Percentiles rank a stretch among this genome's conserved stretches.
Evolutionary conservation across 2,329 filamentous ascomycete species (phyloP).

Genomic region (Lasiodiplodia citricola): DNA sequence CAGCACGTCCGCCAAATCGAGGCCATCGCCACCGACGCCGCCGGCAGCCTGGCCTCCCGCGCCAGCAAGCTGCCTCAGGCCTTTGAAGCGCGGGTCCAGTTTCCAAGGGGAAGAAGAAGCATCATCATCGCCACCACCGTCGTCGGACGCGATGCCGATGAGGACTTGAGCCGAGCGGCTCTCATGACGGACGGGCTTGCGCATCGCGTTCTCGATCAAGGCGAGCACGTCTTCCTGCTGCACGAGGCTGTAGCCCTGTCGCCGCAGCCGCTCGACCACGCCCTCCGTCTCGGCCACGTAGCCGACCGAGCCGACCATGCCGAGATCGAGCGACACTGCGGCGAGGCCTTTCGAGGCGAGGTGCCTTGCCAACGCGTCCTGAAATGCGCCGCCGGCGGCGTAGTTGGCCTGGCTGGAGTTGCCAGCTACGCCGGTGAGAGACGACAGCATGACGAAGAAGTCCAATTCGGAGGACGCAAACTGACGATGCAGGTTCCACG

Average conservation of each 20-base stretch:
- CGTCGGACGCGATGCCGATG: neutral
- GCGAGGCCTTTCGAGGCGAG: neutral
- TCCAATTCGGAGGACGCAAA: conserved; percentile 9
- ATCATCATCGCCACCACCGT: neutral
- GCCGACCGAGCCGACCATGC: conserved; percentile 49
- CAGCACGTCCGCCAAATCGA: neutral
- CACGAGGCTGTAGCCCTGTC: neutral
- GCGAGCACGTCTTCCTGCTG: neutral
- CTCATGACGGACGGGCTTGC: no score
- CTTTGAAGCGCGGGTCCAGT: neutral
- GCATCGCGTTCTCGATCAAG: neutral
- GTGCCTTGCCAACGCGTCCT: conserved; percentile 32
- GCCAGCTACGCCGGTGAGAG: conserved; percentile 15
- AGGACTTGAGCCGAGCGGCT: neutral
- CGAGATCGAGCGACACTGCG: conserved; percentile 42
- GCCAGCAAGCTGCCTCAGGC: neutral
- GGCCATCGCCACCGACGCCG: neutral
- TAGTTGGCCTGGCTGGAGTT: conserved; percentile 26
- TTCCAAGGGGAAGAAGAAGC: neutral
- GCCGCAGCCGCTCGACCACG: neutral
- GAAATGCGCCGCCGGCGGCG: conserved; percentile 33
- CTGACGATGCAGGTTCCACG: conserved; percentile 35
- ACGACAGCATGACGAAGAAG: conserved; percentile 27
- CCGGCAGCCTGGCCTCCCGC: no score
- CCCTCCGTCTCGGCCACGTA: conserved; percentile 38